Evolutionary conservation across 1,284 basidiomycete species (phyloP).

Genomic region (Rhodotorula sp.): DNA sequence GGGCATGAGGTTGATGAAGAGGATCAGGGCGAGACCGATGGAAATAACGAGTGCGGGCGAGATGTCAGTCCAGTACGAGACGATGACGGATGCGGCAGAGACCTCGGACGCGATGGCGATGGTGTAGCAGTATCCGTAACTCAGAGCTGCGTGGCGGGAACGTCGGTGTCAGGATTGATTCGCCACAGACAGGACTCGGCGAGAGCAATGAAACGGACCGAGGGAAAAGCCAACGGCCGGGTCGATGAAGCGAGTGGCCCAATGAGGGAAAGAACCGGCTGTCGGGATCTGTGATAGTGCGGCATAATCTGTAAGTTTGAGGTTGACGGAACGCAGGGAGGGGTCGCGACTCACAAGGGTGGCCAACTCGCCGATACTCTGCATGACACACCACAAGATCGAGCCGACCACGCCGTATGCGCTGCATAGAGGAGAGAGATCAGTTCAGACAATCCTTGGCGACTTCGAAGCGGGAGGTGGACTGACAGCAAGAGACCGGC

Average conservation of each 20-base stretch:
- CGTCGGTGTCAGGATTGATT: too few relatives aligned
- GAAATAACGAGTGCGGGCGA: conserved; percentile 28
- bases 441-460: neutral
- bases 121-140: conserved; percentile 23
- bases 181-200: too few relatives aligned
- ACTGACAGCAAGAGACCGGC: conserved; percentile 42
- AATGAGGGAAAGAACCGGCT: conserved; percentile 37
- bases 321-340: too few relatives aligned
- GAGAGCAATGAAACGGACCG: conserved; percentile 1
- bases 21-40: conserved; percentile 23
- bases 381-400: conserved; percentile 37
- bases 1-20: conserved; percentile 30
- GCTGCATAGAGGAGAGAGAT: too few relatives aligned
- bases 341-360: conserved; percentile 10
- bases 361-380: conserved; percentile 28
- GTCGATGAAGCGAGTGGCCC: conserved; percentile 15
- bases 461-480: too few relatives aligned
- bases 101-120: conserved; percentile 35
- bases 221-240: conserved; percentile 29
- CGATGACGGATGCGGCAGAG: conserved; percentile 31
- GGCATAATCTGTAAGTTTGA: neutral
- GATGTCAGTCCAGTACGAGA: conserved; percentile 51
- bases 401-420: conserved; percentile 32
- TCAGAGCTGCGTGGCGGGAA: neutral
- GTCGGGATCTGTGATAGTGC: conserved; percentile 15